Evolutionary conservation across 1,284 basidiomycete species (phyloP), one percentile per base, ranked within the genome.

Genomic region (Vanrija humicola): DNA sequence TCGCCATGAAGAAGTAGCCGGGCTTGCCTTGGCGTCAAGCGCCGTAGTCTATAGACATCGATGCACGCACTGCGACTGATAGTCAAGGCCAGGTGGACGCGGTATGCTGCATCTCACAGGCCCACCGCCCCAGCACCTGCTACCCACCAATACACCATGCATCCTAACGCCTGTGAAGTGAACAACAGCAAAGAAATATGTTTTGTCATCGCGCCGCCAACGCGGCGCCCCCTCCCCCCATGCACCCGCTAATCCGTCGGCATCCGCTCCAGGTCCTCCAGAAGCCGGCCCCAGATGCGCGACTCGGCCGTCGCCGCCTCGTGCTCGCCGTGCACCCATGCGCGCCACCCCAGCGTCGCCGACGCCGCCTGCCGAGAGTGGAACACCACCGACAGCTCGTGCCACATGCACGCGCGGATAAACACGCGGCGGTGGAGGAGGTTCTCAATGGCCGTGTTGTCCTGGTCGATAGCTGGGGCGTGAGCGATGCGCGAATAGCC

Each of bases 391-490:
- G 88, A 84, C 15, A 94, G 79, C 73, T 95, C 91, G 65, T 93
- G 88, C 90, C 91, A 95, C 82, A 94, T 83, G 63, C 91, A 89
- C 55, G 87, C 87, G 42, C 89, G 84, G 58, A 92, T 86, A 68
- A 92, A 93, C 9, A 93, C 83, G 29, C 90, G 80, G 57, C 90
- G 79, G 55, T 82, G 84, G 38, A 93, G 79, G 52, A 86, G 81
- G 3, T 83, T 80, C 7, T 81, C 80, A 61, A 93, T 90, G 0
- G 58, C 56, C 6, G 66, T 55, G 39, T 67, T 73, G 52, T 76
- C 75, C 43, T 69, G 63, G n/a, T 75, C 74, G 44, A 66, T 70
- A 0, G 67, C 73, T 70, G 54, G 28, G 28, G 1, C n/a, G 39
- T 52, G 21, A 58, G 52, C 16, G 10, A 7, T 12, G 12, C 8